These are phyloP conservation scores for Delitschia confertaspora DNA, from an alignment of 495 filamentous ascomycete species.

Conservation along the genomic window DNA sequence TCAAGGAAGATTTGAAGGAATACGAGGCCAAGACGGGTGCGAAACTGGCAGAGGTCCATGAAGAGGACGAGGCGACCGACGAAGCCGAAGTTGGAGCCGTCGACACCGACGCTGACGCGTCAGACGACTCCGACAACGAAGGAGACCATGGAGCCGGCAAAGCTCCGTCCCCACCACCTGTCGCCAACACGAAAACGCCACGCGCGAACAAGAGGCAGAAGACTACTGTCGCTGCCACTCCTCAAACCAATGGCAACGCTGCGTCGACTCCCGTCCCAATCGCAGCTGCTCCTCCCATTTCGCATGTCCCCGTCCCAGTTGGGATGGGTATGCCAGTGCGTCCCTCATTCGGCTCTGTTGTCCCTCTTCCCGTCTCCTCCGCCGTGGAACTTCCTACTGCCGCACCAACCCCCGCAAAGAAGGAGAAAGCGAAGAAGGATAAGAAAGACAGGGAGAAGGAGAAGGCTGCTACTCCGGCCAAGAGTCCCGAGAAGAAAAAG, in stretches of 20 bases:
- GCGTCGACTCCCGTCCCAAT: background rate
- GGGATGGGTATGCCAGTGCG: too few species aligned
- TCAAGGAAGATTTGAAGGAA: constrained; percentile 7
- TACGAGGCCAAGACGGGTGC: constrained; percentile 12
- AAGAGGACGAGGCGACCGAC: constrained; percentile 6
- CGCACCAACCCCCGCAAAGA: constrained; percentile 7
- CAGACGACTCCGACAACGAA: constrained; percentile 13
- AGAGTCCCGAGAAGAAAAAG: background rate
- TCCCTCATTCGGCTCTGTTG: too few species aligned
- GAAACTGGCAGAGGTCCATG: background rate
- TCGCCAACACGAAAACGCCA: constrained; percentile 15
- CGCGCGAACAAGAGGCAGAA: constrained; percentile 26
- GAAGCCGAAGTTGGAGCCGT: constrained; percentile 24
- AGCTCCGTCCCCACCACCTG: constrained; percentile 11
- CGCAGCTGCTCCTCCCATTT: constrained; percentile 2
- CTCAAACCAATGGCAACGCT: constrained; percentile 4
- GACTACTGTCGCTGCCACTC: background rate
- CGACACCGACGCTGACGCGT: constrained; percentile 15
- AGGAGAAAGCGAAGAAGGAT: constrained; percentile 12
- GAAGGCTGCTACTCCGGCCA: constrained; percentile 7
- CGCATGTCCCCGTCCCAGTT: background rate
- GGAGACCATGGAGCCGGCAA: background rate
- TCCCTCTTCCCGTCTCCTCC: constrained; percentile 7
- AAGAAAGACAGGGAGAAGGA: constrained; percentile 13
- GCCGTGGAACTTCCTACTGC: background rate